A percentile compares a stretch with the other conserved stretches of the same genome.
Conservation (phyloP, 768 basidiomycete genomes). For the Rhodocollybia butyracea region DNA sequence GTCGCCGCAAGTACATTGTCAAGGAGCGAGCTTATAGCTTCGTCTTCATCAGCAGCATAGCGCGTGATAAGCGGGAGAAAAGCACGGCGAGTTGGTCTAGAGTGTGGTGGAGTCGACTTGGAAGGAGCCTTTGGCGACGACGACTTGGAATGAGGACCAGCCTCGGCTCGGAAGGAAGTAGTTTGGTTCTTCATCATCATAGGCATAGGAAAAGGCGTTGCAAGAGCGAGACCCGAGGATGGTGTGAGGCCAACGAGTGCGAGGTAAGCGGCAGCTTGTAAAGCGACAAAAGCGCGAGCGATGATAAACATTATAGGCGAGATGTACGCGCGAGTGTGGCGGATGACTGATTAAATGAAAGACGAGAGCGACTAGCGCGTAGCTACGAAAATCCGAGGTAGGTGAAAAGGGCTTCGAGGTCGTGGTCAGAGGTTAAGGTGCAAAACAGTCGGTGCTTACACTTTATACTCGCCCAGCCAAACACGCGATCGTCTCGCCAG, state of each 20-base stretch:
- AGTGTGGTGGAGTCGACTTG: not conserved
- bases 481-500: not conserved
- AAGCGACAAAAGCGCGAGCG: constrained; percentile 31
- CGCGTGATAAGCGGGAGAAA: not conserved
- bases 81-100: not conserved
- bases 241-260: constrained; percentile 30
- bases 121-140: not conserved
- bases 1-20: not conserved
- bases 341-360: constrained; percentile 8
- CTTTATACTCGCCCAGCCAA: not conserved
- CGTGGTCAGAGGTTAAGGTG: constrained; percentile 7
- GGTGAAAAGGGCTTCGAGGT: constrained; percentile 5
- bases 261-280: constrained; percentile 37
- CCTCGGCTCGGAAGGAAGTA: constrained; percentile 17
- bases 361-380: constrained; percentile 20
- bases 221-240: constrained; percentile 21
- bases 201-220: constrained; percentile 31
- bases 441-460: not conserved
- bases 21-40: not conserved
- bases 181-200: constrained; percentile 8
- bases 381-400: not conserved
- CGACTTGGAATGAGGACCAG: not conserved
- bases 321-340: constrained; percentile 12
- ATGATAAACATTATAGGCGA: constrained; percentile 26
- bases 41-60: not conserved